Evolutionary conservation across 2,329 filamentous ascomycete genomes (phyloP).

Genomic region (Leptographium lundbergii): DNA sequence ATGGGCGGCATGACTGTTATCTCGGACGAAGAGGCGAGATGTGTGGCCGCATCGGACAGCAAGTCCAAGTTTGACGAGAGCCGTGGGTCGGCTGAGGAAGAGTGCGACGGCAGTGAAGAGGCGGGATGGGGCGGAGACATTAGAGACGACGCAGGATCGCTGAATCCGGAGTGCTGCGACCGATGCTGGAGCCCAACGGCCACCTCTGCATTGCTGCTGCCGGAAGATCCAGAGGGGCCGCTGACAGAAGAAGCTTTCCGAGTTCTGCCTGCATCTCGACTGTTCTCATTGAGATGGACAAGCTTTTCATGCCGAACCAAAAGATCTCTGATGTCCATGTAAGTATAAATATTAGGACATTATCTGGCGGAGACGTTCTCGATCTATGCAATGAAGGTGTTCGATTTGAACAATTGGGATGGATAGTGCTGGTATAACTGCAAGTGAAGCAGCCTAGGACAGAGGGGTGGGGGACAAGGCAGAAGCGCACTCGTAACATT

Average conservation of each 20-base stretch:
- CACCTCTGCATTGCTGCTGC: slow-evolving; percentile 30
- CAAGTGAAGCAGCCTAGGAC: background rate
- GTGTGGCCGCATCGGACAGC: slow-evolving; percentile 44
- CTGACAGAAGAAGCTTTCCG: slow-evolving; percentile 39
- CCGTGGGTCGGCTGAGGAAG: slow-evolving; percentile 33
- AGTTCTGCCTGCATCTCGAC: slow-evolving; percentile 37
- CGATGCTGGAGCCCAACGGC: slow-evolving; percentile 27
- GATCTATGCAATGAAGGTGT: background rate
- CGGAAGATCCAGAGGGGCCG: slow-evolving; percentile 29
- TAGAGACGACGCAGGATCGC: slow-evolving; percentile 8
- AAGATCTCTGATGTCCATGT: slow-evolving; percentile 52
- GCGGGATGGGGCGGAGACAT: background rate
- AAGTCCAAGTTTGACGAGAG: slow-evolving; percentile 40
- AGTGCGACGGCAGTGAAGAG: slow-evolving; percentile 7
- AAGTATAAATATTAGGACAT: slow-evolving; percentile 27
- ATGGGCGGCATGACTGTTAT: slow-evolving; percentile 38
- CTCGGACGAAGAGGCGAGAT: slow-evolving; percentile 39
- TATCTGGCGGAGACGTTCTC: background rate
- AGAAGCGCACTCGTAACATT: background rate
- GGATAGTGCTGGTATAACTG: background rate
- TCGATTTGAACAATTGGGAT: background rate
- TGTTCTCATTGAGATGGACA: slow-evolving; percentile 48
- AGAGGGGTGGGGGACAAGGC: background rate
- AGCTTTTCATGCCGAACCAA: slow-evolving; percentile 52
- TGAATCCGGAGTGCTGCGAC: slow-evolving; percentile 14